A percentile compares a stretch with the other conserved stretches of the same genome.
These are phyloP conservation scores for Chenopodium quinoa DNA, from an alignment of 148 eudicot genomes.

Conservation along the genomic window DNA sequence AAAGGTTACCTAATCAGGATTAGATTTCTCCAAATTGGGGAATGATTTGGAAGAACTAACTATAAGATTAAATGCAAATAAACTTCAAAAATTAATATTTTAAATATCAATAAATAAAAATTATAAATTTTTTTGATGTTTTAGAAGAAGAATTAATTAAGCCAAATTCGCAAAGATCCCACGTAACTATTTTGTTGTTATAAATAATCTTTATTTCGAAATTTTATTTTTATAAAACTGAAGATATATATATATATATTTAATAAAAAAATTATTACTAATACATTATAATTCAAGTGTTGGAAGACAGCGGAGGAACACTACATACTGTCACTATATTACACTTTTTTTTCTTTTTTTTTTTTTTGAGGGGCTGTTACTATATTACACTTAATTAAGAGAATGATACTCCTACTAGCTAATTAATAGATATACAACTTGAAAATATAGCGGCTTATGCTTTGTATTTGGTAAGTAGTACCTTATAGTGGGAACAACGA, in stretches of 20 bases:
- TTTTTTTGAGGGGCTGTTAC: background rate
- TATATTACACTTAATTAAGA: conserved; percentile 2
- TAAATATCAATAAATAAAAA: too few species aligned
- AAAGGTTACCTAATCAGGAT: background rate
- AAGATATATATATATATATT: too few species aligned
- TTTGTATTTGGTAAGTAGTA: conserved; percentile 5
- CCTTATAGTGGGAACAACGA: conserved; percentile 20
- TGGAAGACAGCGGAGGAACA: conserved; percentile 39
- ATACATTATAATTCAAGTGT: background rate
- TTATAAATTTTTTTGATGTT: too few species aligned
- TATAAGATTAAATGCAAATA: background rate
- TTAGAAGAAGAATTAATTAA: too few species aligned
- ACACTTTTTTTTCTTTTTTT: background rate
- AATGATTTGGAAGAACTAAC: conserved; percentile 5
- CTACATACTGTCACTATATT: conserved; percentile 8
- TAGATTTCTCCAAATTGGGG: background rate
- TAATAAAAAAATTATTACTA: too few species aligned
- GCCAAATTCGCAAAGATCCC: too few species aligned
- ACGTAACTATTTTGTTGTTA: too few species aligned
- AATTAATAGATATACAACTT: conserved; percentile 8
- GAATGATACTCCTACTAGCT: background rate
- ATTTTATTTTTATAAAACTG: too few species aligned
- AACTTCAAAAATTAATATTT: too few species aligned
- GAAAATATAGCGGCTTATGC: conserved; percentile 19
- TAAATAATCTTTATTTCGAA: too few species aligned